Percentiles rank a stretch among this genome's conserved stretches.
phyloP scores from a whole-genome alignment of 768 basidiomycete genomes.

The Mycena pura region DNA sequence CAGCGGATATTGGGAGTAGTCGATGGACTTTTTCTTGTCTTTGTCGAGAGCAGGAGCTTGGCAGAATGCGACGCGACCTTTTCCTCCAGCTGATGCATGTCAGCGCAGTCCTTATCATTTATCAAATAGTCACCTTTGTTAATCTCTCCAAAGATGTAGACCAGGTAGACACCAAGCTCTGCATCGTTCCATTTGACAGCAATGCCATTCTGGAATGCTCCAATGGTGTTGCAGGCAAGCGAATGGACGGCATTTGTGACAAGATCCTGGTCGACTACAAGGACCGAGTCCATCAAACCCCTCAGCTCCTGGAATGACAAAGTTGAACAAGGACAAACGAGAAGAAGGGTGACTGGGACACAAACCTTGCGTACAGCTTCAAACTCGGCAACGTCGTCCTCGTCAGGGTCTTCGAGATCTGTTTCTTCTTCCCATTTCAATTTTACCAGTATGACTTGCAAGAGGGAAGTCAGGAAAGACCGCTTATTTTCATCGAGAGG shows the following conservation, averaged over 20 bases:
- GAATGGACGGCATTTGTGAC: conserved; percentile 80
- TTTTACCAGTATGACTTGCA: conserved; percentile 83
- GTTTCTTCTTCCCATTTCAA: conserved; percentile 90
- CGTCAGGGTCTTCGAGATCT: conserved; percentile 83
- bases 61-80: conserved; percentile 88
- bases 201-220: conserved; percentile 67
- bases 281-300: conserved; percentile 85
- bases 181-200: conserved; percentile 89
- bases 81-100: conserved; percentile 61
- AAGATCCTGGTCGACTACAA: conserved; percentile 84
- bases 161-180: conserved; percentile 91
- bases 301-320: conserved; percentile 76
- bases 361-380: conserved; percentile 84
- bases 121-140: conserved; percentile 72
- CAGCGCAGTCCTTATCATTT: no score
- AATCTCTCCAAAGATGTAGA: conserved; percentile 94
- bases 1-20: conserved; percentile 83
- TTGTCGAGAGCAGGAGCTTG: conserved; percentile 72
- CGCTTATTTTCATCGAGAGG: conserved; percentile 71
- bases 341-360: no score
- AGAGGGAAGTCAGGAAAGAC: conserved; percentile 77
- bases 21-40: conserved; percentile 68
- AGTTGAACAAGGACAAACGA: background rate
- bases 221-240: conserved; percentile 77
- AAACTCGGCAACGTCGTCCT: conserved; percentile 85